These are phyloP conservation scores for Pichia heedii DNA, from an alignment of 805 yeast genomes.

Conservation along the genomic window DNA sequence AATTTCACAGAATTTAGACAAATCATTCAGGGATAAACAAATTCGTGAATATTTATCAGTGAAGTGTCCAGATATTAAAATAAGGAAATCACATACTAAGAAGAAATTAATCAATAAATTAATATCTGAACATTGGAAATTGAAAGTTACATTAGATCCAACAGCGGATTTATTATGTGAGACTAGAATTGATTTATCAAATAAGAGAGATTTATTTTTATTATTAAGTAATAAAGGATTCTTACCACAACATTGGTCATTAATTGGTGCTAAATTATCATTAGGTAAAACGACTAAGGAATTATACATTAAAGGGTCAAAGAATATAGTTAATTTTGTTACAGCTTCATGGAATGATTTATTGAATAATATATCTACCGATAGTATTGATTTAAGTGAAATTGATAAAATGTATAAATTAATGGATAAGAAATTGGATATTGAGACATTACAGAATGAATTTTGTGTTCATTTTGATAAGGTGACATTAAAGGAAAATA, in stretches of 20 bases:
- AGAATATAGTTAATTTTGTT: constrained; percentile 23
- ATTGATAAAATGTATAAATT: constrained; percentile 14
- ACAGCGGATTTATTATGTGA: constrained; percentile 8
- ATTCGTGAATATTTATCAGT: constrained; percentile 15
- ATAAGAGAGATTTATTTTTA: constrained; percentile 25
- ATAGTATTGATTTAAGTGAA: constrained; percentile 15
- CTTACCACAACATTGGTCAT: constrained; percentile 27
- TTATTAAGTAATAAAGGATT: constrained; percentile 26
- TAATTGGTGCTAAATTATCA: constrained; percentile 27
- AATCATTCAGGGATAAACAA: constrained; percentile 18
- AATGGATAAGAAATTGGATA: constrained; percentile 16
- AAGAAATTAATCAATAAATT: constrained; percentile 16
- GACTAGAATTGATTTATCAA: constrained; percentile 20
- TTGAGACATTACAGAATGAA: constrained; percentile 16
- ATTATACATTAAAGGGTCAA: constrained; percentile 23
- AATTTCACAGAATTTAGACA: constrained; percentile 11
- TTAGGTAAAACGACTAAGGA: constrained; percentile 19
- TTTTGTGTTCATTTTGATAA: constrained; percentile 27
- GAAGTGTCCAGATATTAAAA: constrained; percentile 2
- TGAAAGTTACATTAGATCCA: constrained; percentile 12
- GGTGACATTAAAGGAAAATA: constrained; percentile 14
- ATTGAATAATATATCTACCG: constrained; percentile 20
- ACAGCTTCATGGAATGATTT: constrained; percentile 27
- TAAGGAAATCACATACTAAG: constrained; percentile 12
- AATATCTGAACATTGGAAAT: constrained; percentile 20